Base-by-base conservation (phyloP, 73 alveolate genomes). In the Tetrahymena malaccensis region DNA sequence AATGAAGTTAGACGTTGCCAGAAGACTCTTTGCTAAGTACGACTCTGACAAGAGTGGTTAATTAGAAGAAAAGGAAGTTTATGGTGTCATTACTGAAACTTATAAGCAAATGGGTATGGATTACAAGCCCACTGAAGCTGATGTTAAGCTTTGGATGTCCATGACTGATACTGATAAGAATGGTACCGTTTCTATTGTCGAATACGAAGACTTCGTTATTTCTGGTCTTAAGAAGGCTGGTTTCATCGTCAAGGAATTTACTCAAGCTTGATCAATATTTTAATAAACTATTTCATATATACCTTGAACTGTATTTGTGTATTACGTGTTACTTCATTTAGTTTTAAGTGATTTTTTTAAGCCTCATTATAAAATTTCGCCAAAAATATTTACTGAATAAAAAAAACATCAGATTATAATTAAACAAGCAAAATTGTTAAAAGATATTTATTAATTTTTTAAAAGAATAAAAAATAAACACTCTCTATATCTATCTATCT, bases 161-260 rank as follows among this genome's bases (percentile, higher is more conserved):
- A 95, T 95, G 97, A 95, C 97, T 50, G 97, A 95, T 35, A 57
- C 94, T 31, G 84, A 95, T 85, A 94, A 95, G 93, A 93, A 85
- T 34, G 97, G 97, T 89, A 22, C 38, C 43, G 97, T 95, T 1
- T 95, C 97, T 34, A 58, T 95, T 34, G 95, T 55, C 33, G 97
- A 95, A 93, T 95, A 95, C 85, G 97, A 95, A 57, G 97, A 95
- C 10, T 95, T 95, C 93, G 97, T 95, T 56, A 85, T 95, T 43
- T 15, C 95, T 85, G 93, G 95, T 7, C 94, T 95, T 10, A 13
- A 95, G 84, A 85, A 85, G 35, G 97, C 97, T 43, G 97, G 97
- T 70, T 70, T 70, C 89, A 70, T 70, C 0, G 89, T 70, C 37
- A 70, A 70, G 89, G 89, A 70, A 70, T 70, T 70, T 40, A 70